Conservation (phyloP, 805 yeast genomes). For the Ogataea minuta region DNA sequence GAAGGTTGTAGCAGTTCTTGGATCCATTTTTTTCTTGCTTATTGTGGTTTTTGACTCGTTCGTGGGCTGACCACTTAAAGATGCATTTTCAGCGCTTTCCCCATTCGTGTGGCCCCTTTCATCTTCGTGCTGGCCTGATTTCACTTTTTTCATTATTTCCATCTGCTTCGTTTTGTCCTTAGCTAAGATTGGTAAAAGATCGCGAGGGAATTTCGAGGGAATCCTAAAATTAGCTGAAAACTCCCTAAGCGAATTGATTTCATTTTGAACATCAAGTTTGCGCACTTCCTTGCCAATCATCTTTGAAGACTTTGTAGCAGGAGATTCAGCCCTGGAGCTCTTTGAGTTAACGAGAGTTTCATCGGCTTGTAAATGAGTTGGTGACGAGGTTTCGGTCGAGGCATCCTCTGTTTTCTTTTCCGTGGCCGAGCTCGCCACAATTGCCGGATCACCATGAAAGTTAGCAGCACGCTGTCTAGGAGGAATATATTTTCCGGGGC, state of each 20-base stretch:
- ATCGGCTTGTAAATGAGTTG: not conserved
- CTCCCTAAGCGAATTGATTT: constrained; percentile 67
- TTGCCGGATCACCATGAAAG: constrained; percentile 63
- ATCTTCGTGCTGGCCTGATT: constrained; percentile 3
- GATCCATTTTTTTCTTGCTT: constrained; percentile 50
- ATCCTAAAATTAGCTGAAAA: constrained; percentile 82
- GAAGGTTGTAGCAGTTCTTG: constrained; percentile 54
- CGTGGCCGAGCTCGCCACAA: constrained; percentile 51
- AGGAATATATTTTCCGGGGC: constrained; percentile 48
- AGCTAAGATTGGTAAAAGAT: constrained; percentile 65
- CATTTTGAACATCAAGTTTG: constrained; percentile 53
- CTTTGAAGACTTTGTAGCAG: not conserved
- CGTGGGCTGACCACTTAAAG: not conserved
- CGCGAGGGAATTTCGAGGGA: constrained; percentile 47
- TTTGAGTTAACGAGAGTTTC: constrained; percentile 3
- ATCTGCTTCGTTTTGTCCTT: constrained; percentile 67
- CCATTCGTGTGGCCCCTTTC: not conserved
- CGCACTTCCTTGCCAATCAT: constrained; percentile 34
- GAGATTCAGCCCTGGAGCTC: no score
- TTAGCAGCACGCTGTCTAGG: constrained; percentile 55
- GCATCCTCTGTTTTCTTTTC: constrained; percentile 5
- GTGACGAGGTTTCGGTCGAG: not conserved
- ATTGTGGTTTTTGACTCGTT: constrained; percentile 10
- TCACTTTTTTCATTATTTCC: constrained; percentile 44
- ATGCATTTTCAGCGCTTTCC: constrained; percentile 5